These are phyloP conservation scores for Acer negundo DNA, from an alignment of 345 rosid genomes.

Conservation along the genomic window DNA sequence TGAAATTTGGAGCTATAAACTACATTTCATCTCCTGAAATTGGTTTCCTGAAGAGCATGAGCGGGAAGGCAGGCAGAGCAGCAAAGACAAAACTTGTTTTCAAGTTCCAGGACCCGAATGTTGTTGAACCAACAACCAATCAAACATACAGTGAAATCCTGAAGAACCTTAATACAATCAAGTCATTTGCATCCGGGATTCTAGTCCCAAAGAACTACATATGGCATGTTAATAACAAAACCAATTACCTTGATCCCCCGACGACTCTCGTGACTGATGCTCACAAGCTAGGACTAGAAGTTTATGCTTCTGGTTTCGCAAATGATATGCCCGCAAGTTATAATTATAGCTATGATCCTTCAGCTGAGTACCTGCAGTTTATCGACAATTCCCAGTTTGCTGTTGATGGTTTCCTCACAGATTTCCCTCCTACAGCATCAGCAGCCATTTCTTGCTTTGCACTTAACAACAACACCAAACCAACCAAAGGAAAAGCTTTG, in stretches of 20 bases:
- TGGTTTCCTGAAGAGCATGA: constrained; percentile 66
- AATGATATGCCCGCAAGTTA: constrained; percentile 55
- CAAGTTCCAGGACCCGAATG: constrained; percentile 37
- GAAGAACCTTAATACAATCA: constrained; percentile 54
- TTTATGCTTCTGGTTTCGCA: constrained; percentile 74
- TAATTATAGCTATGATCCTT: constrained; percentile 77
- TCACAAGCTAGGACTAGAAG: constrained; percentile 69
- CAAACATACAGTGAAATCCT: constrained; percentile 51
- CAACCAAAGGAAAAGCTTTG: constrained; percentile 37
- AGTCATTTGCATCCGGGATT: constrained; percentile 71
- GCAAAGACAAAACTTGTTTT: constrained; percentile 52
- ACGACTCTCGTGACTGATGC: constrained; percentile 79
- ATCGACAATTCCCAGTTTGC: constrained; percentile 54
- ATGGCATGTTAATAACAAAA: constrained; percentile 48
- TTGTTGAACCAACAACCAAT: constrained; percentile 67
- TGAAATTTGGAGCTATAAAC: constrained; percentile 17
- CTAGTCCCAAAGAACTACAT: constrained; percentile 79
- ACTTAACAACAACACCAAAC: constrained; percentile 28
- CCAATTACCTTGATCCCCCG: constrained; percentile 51
- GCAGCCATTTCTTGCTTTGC: constrained; percentile 69
- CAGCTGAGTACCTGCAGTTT: constrained; percentile 66
- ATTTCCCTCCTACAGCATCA: constrained; percentile 83
- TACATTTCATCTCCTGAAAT: constrained; percentile 81
- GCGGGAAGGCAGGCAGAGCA: constrained; percentile 40
- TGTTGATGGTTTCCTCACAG: constrained; percentile 82